Evolutionary conservation across 352 stramenopile genomes (phyloP), one percentile per base, ranked within the genome.

Genomic region (Phytopythium sindhum): DNA sequence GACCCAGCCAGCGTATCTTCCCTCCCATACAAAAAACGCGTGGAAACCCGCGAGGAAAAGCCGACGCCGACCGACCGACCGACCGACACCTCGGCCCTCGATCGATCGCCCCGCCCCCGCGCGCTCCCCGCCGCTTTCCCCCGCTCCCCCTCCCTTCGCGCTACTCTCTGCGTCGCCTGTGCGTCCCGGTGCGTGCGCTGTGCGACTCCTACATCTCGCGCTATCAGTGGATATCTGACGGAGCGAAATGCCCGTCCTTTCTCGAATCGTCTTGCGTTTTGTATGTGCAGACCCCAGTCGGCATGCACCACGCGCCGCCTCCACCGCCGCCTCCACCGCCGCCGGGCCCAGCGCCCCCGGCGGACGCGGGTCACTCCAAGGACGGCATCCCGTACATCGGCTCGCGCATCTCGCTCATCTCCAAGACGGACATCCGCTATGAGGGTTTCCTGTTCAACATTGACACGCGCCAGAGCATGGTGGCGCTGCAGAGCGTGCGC

Each of bases 371-470:
- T 31, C 66, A 60, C 37, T 74, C 70, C 2, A 69, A 69, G 35
- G 81, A 78, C 57, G 77, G 81, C 50, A 91, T 94, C 66, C 86
- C 86, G 60, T 94, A 94, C 74, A 80, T 93, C 29, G 86, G 86
- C 37, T 92, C 82, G 31, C 83, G 81, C 66, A 94, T 94, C 65
- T 88, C 75, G 41, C 70, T 94, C 50, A 89, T 94, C 55, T 93
- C 86, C 62, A 94, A 94, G 78, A 94, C 84, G n/a, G 86, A 94
- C 61, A 90, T 94, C 61, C 86, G 86, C 45, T 94, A 94, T 66
- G 86, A 94, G 72, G 84, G 86, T 12, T 89, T 91, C 45, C 68
- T 94, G 24, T 94, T 93, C 68, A 94, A 92, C 73, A 94, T 94
- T 44, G 84, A 93, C 64, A 94, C 86, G 47, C 79, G 78, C 10